Base-by-base conservation (phyloP, 352 stramenopile genomes). In the Phytophthora cryptogea region DNA sequence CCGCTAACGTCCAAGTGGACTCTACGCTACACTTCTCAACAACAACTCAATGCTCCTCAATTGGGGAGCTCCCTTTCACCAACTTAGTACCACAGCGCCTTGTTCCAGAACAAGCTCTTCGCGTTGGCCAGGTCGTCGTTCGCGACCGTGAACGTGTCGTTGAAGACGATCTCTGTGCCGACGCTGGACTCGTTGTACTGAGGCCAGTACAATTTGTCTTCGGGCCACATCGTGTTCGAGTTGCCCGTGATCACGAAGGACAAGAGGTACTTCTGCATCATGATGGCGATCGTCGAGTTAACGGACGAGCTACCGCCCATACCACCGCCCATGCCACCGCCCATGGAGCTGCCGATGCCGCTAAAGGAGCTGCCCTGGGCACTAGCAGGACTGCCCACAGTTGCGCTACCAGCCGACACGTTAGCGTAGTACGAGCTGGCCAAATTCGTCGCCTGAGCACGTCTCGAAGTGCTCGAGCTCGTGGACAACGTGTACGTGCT, bases 71-170 rank as follows among this genome's bases (percentile, higher is more conserved):
- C 20, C 32, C 14, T 11, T 8, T 0, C 7, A 35, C 17, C 17
- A 14, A 23, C 33, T 59, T 60, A 64, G 63, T 72, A 72, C 58
- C 63, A 72, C 27, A 72, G 33, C 41, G 58, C 58, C 63, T 72
- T 68, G 52, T 72, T 72, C 58, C 63, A 72, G 58, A 57, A 72
- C 17, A 72, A 47, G 40, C 52, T 68, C 57, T 68, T 72, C n/a
- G 49, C 54, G 46, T 61, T 72, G 33, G 63, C 58, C 13, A 72
- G 63, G 31, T 68, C 63, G 30, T 72, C 57, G 16, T 68, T 40
- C 20, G 57, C 55, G 7, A 58, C 30, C 31, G 63, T 60, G 57
- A 67, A 67, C 17, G 57, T 72, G 52, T 68, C 63, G 52, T 72
- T 61, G 48, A 72, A 72, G 2, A 72, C 53, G 41, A 68, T 55